Conservation (phyloP, 2,329 filamentous ascomycete genomes). For the Lecanosticta acicola region DNA sequence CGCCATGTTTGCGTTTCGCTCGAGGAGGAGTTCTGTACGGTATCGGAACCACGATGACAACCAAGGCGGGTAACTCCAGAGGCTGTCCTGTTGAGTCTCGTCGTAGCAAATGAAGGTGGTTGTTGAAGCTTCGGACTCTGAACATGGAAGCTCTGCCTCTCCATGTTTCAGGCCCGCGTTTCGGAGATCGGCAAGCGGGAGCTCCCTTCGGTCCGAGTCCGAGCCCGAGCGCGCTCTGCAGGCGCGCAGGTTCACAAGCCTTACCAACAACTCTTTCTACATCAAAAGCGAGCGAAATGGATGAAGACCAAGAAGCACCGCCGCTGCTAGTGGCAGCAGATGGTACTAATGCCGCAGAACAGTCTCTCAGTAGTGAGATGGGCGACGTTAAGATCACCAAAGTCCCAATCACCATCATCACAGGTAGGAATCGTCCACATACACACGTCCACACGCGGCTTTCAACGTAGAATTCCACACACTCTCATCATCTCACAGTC, state of each 20-base stretch:
- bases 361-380: constrained; percentile 34
- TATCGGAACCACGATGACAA: too few species aligned
- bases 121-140: not conserved
- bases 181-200: not conserved
- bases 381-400: constrained; percentile 53
- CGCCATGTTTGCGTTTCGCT: not conserved
- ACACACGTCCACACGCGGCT: too few species aligned
- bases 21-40: too few species aligned
- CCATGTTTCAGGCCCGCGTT: not conserved
- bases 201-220: too few species aligned
- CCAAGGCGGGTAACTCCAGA: too few species aligned
- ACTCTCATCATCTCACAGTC: too few species aligned
- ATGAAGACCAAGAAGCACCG: constrained; percentile 56
- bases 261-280: not conserved
- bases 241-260: not conserved
- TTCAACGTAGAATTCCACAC: too few species aligned
- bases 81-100: too few species aligned
- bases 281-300: constrained; percentile 41
- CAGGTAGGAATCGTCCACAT: too few species aligned
- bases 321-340: constrained; percentile 59
- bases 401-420: constrained; percentile 81
- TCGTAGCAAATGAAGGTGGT: not conserved
- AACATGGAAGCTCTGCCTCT: not conserved
- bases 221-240: not conserved
- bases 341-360: constrained; percentile 21